Evolutionary conservation across 441 rosid genomes (phyloP).

Genomic region (Erodium trifolium): DNA sequence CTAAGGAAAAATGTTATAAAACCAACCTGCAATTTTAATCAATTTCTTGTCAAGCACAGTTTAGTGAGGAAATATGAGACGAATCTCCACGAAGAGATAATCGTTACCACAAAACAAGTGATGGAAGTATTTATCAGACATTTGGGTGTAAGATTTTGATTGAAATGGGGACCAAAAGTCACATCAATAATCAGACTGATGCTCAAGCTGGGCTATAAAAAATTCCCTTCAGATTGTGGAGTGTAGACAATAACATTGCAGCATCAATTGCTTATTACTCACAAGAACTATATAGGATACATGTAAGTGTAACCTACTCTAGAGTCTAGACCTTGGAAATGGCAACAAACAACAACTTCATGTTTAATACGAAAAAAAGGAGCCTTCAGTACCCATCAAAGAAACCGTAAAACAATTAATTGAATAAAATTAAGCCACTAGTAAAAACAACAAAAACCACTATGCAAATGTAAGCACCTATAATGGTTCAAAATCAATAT

Average conservation of each 20-base stretch:
- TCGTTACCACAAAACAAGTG: conserved; percentile 3
- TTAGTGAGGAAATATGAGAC: no score
- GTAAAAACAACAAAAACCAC: neutral
- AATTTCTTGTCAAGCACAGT: conserved; percentile 18
- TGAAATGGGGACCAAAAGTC: neutral
- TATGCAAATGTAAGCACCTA: no score
- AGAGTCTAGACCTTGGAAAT: neutral
- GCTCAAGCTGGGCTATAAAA: neutral
- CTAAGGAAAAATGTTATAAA: conserved; percentile 86
- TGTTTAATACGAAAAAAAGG: neutral
- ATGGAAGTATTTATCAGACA: neutral
- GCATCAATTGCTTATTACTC: neutral
- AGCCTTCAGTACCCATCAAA: neutral
- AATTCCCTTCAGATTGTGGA: no score
- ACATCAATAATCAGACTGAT: neutral
- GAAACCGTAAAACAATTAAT: neutral
- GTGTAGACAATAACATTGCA: no score
- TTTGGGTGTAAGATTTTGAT: neutral
- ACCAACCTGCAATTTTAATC: conserved; percentile 54
- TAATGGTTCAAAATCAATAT: no score
- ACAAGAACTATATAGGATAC: neutral
- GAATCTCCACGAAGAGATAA: neutral
- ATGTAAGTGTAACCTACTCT: no score
- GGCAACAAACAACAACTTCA: neutral
- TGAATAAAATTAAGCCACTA: neutral